Evolutionary conservation across 1,284 basidiomycete species (phyloP), one percentile per base, ranked within the genome.

Genomic region (Mycosarcoma maydis): DNA sequence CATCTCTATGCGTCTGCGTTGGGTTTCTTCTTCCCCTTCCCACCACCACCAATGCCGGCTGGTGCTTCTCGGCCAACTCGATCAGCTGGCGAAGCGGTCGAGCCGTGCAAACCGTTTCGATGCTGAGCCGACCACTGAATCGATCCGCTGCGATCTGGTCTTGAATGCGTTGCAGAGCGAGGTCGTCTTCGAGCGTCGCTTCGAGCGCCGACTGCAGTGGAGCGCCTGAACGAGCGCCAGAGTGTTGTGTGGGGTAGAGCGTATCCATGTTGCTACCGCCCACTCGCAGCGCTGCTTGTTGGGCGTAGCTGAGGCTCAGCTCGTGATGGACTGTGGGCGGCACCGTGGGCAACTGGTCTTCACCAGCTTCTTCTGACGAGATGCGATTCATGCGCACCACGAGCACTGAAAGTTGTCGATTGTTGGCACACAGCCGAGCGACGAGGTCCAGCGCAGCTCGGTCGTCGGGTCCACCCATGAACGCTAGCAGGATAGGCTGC

Each of bases 401-500:
- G 3, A 65, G 56, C 20, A 70, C 68, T 4, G 41, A 53, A 4
- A 76, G 49, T 8, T 61, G 49, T 33, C 56, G 58, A 33, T 79
- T 79, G 54, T 54, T 54, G 19, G 58, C 64, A 23, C 69, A 71
- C 7, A 77, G 59, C 19, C 64, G 19, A 8, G 57, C 33, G 1
- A 74, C 59, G 2, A 79, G 50, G 16, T 61, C 52, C 22, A 96
- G 84, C 0, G 92, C 91, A 9, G 92, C 86, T 2, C 94, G 87
- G 78, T 96, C 94, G 81, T 97, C 94, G 0, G 92, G 89, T 0
- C 94, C 94, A 45, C 93, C 94, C 80, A 93, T 90, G 86, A 95
- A 96, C 0, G 91, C 90, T 33, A 95, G 81, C 83, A 94, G 89
- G 47, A 94, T 82, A 72, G 89, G 48, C 87, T 29, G 82, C 77